A percentile compares a stretch with the other conserved stretches of the same genome.
Conservation (phyloP, 2,329 filamentous ascomycete species). For the Xylariaceae sp. region DNA sequence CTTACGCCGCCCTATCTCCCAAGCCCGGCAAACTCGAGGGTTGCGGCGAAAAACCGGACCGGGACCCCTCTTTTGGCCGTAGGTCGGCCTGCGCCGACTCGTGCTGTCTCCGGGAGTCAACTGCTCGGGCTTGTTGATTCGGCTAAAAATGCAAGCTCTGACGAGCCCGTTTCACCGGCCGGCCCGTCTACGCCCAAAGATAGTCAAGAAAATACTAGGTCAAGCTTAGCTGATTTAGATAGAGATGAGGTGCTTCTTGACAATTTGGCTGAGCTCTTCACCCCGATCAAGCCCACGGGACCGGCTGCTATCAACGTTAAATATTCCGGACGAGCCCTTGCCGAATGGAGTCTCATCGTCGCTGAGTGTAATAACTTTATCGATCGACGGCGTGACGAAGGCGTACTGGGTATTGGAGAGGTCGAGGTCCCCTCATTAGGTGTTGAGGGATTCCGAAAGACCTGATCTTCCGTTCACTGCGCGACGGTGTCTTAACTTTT, state of each 20-base stretch:
- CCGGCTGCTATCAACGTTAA: conserved; percentile 45
- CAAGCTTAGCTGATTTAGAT: no score
- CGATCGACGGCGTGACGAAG: conserved; percentile 70
- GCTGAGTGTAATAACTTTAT: conserved; percentile 79
- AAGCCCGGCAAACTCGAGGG: conserved; percentile 61
- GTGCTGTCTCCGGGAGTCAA: conserved; percentile 45
- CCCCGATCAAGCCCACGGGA: conserved; percentile 44
- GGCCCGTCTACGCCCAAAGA: conserved; percentile 19
- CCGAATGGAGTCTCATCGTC: conserved; percentile 73
- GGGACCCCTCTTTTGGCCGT: conserved; percentile 37
- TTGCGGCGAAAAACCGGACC: conserved; percentile 42
- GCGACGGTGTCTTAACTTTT: not conserved
- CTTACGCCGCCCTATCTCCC: conserved; percentile 67
- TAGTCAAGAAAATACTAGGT: no score
- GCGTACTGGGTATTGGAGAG: conserved; percentile 60
- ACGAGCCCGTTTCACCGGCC: conserved; percentile 27
- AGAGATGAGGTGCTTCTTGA: conserved; percentile 20
- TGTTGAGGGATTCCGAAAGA: conserved; percentile 56
- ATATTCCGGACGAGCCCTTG: conserved; percentile 69
- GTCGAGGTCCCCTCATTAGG: conserved; percentile 66
- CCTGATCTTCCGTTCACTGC: conserved; percentile 13
- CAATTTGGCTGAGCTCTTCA: conserved; percentile 30
- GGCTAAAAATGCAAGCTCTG: conserved; percentile 47
- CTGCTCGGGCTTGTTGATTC: conserved; percentile 46
- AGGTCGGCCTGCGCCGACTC: conserved; percentile 41